Evolutionary conservation across 768 basidiomycete genomes (phyloP).

Genomic region (Phaeotremella skinneri): DNA sequence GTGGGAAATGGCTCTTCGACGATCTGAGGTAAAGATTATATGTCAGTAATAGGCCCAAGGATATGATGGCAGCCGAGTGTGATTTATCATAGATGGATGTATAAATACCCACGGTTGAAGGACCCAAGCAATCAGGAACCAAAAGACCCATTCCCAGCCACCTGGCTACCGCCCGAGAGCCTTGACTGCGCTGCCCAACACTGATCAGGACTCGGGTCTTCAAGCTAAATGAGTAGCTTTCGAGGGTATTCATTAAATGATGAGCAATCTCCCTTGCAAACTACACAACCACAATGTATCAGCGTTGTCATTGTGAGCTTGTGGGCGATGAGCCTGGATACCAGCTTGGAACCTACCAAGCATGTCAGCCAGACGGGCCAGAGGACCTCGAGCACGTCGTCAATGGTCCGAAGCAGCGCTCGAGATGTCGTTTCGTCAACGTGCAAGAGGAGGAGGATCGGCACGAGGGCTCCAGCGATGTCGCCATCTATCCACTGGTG

Average conservation of each 20-base stretch:
- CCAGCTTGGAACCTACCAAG: too few relatives aligned
- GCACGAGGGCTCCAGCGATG: neutral
- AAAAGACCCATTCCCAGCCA: slow-evolving; percentile 19
- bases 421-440: slow-evolving; percentile 12
- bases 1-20: slow-evolving; percentile 1
- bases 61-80: neutral
- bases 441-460: slow-evolving; percentile 13
- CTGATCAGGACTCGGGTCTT: slow-evolving; percentile 10
- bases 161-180: slow-evolving; percentile 2
- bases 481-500: neutral
- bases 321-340: too few relatives aligned
- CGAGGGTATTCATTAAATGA: neutral
- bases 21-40: slow-evolving; percentile 1
- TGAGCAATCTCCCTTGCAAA: neutral
- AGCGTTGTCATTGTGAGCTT: too few relatives aligned
- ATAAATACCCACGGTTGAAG: slow-evolving; percentile 1
- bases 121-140: neutral
- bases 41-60: neutral
- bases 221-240: neutral
- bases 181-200: slow-evolving; percentile 7
- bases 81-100: neutral
- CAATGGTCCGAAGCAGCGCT: slow-evolving; percentile 7
- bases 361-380: neutral
- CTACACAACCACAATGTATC: neutral
- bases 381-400: slow-evolving; percentile 4